Evolutionary conservation across 2,329 filamentous ascomycete genomes (phyloP), one percentile per base, ranked within the genome.

Genomic region (Myriosclerotinia curreyana): DNA sequence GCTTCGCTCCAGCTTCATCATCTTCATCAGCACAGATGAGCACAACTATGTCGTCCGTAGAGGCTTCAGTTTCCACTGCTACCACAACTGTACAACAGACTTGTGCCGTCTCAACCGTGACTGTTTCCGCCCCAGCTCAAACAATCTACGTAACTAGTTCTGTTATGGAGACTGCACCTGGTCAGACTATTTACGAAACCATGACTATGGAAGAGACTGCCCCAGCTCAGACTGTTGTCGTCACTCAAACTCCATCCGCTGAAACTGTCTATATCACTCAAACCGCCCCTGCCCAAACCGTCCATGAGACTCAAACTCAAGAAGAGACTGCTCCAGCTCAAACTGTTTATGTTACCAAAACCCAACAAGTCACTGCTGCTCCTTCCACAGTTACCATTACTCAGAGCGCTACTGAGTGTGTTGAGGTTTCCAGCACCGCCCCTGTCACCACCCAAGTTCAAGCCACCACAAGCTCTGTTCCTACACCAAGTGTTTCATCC

Each of bases 1-100:
- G 79, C 72, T 69, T 42, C 56, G 62, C 62, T n/a, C 38, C 49
- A 17, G 20, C 49, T 44, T 34, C 28, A 12, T 46, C 54, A 2
- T 46, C 40, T 34, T 34, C 53, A 9, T n/a, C 38, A 15, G 38
- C 25, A 58, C 20, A 22, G 12, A 31, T 31, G 4, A 46, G 40
- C 40, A 46, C 54, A 46, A 17, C 54, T n/a, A 44, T 61, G 28
- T 44, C 55, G 25, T 34, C 59, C 31, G 40, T 60, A 14, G 50
- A 38, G 11, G 25, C 63, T 25, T 38, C 53, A 5, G 22, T 54
- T 20, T 17, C 58, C 8, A 65, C 64, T 7, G 64, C 67, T 36
- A 31, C 38, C 20, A 34, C 40, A 22, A 58, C 25, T 11, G 6
- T 34, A 7, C 54, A 46, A 17, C 54, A 58, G 54, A 44, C 54